Evolutionary conservation across 2,329 filamentous ascomycete species (phyloP), one percentile per base, ranked within the genome.

Genomic region (Microsporum audouinii): DNA sequence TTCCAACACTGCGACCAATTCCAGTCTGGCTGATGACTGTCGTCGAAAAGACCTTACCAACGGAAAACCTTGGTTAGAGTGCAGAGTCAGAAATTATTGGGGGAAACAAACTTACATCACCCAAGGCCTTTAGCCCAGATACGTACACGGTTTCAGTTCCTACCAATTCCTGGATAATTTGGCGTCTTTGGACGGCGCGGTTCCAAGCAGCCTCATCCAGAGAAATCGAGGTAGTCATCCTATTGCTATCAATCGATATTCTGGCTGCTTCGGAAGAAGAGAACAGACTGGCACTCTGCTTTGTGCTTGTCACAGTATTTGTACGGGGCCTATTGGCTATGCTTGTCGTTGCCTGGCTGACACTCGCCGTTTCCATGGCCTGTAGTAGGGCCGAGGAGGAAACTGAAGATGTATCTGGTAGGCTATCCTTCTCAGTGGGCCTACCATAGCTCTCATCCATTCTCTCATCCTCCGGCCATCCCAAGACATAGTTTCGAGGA

Each of bases 91-190:
- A 43, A 61, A 64, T 60, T n/a, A 58, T 57, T 47, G n/a, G 2
- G 14, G 31, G 17, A 23, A 23, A 38, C 12, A 12, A 31, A n/a
- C 55, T 43, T 76, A 92, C 91, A 74, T 95, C 91, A 71, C 88
- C 87, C 62, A 97, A 78, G 65, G 94, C 90, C 67, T 89, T 89
- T 62, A 97, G 75, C 68, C 96, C 92, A 14, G 86, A 84, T 67
- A 97, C 86, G 71, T 97, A 97, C 68, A 87, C 84, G 71, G 94
- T 88, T 72, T 97, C 94, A 0, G 91, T 95, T 61, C 77, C 82
- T 63, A 96, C 84, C 58, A 97, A 78, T 74, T 97, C 94, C 70
- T 94, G 88, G 39, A 97, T 75, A 43, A 95, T 85, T 64, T 86
- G 85, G 12, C 89, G 84, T 63, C 94, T 84, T 68, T 91, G 88